phyloP scores from a whole-genome alignment of 305 asterid genomes.

The Ruellia speciosa region DNA sequence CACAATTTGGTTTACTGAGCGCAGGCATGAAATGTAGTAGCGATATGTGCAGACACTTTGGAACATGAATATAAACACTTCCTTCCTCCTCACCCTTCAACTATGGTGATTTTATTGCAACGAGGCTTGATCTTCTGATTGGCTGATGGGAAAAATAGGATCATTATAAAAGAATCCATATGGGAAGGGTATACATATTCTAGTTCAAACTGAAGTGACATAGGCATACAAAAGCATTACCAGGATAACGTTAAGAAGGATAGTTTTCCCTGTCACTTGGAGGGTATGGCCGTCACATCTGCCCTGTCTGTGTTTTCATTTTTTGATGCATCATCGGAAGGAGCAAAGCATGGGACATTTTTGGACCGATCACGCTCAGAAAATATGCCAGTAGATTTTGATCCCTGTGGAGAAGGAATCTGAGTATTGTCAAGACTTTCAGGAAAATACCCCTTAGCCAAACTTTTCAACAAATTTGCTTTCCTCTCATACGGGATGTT shows the following conservation, averaged over 20 bases:
- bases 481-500: constrained; percentile 38
- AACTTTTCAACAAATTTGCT: constrained; percentile 27
- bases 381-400: constrained; percentile 30
- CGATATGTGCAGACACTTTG: constrained; percentile 3
- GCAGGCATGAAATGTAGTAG: constrained; percentile 18
- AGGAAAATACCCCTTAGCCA: constrained; percentile 24
- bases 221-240: constrained; percentile 36
- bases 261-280: constrained; percentile 24
- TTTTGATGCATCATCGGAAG: constrained; percentile 33
- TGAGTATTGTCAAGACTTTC: constrained; percentile 32
- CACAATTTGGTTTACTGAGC: not conserved
- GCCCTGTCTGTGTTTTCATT: constrained; percentile 24
- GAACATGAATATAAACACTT: not conserved
- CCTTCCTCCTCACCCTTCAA: not conserved
- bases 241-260: constrained; percentile 20
- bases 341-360: constrained; percentile 23
- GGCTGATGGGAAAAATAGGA: constrained; percentile 38
- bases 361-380: constrained; percentile 28
- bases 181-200: constrained; percentile 7
- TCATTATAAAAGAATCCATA: constrained; percentile 28
- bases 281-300: constrained; percentile 25
- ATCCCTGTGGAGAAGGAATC: constrained; percentile 35
- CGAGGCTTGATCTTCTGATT: constrained; percentile 18
- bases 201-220: constrained; percentile 11
- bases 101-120: not conserved